These are phyloP conservation scores for Tylopilus subfusipes DNA, from an alignment of 768 basidiomycete genomes.

Conservation along the genomic window DNA sequence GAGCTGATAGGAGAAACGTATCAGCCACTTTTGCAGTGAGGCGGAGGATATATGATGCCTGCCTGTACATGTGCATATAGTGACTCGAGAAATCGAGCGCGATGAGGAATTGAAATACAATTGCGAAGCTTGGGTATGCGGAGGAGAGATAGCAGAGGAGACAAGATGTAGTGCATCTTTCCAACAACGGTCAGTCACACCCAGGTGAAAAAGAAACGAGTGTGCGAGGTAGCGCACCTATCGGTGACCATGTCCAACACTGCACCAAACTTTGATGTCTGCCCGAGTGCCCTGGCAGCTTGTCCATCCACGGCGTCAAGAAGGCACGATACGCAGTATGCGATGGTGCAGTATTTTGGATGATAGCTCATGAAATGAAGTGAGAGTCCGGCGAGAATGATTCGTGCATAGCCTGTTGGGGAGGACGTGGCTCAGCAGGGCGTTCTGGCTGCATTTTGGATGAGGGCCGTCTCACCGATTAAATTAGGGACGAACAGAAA, in stretches of 20 bases:
- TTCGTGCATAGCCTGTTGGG: constrained; percentile 75
- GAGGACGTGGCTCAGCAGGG: not conserved
- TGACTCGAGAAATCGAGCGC: constrained; percentile 96
- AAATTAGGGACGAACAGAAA: constrained; percentile 97
- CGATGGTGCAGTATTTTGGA: constrained; percentile 85
- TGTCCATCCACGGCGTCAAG: constrained; percentile 95
- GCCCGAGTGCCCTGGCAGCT: constrained; percentile 81
- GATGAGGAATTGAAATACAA: constrained; percentile 92
- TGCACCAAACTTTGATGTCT: constrained; percentile 95
- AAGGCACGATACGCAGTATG: constrained; percentile 87
- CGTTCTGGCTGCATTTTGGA: not conserved
- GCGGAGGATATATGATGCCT: not conserved
- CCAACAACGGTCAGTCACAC: not conserved
- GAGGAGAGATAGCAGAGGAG: constrained; percentile 91
- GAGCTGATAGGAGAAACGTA: constrained; percentile 52
- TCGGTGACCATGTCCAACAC: constrained; percentile 99
- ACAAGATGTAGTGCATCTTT: constrained; percentile 93
- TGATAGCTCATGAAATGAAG: constrained; percentile 94
- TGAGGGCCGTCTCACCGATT: constrained; percentile 59
- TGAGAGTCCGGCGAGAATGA: constrained; percentile 85
- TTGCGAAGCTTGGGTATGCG: constrained; percentile 80
- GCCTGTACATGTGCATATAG: constrained; percentile 99
- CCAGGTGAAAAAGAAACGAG: not conserved
- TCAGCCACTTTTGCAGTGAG: constrained; percentile 4
- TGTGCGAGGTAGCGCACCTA: constrained; percentile 51